Evolutionary conservation across 345 rosid genomes (phyloP).

Genomic region (Mercurialis annua): DNA sequence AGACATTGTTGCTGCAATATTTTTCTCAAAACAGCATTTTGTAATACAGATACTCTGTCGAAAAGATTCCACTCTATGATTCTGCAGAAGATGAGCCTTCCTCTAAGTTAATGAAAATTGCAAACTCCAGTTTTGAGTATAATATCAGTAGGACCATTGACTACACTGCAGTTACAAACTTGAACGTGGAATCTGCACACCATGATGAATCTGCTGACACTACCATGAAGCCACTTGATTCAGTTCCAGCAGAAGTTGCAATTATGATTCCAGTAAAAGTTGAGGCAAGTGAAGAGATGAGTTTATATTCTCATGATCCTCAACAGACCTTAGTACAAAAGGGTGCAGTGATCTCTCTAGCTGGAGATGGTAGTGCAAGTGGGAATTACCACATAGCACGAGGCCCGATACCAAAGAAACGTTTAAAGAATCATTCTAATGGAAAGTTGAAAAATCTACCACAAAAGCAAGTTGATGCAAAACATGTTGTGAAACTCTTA

Average conservation of each 20-base stretch:
- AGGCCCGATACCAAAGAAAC: slow-evolving; percentile 52
- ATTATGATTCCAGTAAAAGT: slow-evolving; percentile 39
- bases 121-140: slow-evolving; percentile 24
- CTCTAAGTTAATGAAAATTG: slow-evolving; percentile 46
- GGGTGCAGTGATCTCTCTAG: slow-evolving; percentile 51
- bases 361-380: slow-evolving; percentile 43
- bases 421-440: slow-evolving; percentile 38
- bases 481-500: slow-evolving; percentile 51
- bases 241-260: slow-evolving; percentile 40
- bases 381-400: slow-evolving; percentile 43
- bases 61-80: slow-evolving; percentile 85
- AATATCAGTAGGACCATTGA: slow-evolving; percentile 32
- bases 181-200: slow-evolving; percentile 28
- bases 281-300: slow-evolving; percentile 43
- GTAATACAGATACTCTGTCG: slow-evolving; percentile 73
- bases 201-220: slow-evolving; percentile 40
- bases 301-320: slow-evolving; percentile 38
- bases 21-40: slow-evolving; percentile 14
- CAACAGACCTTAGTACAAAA: slow-evolving; percentile 47
- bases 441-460: slow-evolving; percentile 50
- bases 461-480: slow-evolving; percentile 52
- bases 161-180: slow-evolving; percentile 18
- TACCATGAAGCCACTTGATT: slow-evolving; percentile 35
- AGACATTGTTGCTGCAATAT: slow-evolving; percentile 7
- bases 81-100: slow-evolving; percentile 93